Evolutionary conservation across 768 basidiomycete species (phyloP), one percentile per base, ranked within the genome.

Genomic region (Lactarius evosmus): DNA sequence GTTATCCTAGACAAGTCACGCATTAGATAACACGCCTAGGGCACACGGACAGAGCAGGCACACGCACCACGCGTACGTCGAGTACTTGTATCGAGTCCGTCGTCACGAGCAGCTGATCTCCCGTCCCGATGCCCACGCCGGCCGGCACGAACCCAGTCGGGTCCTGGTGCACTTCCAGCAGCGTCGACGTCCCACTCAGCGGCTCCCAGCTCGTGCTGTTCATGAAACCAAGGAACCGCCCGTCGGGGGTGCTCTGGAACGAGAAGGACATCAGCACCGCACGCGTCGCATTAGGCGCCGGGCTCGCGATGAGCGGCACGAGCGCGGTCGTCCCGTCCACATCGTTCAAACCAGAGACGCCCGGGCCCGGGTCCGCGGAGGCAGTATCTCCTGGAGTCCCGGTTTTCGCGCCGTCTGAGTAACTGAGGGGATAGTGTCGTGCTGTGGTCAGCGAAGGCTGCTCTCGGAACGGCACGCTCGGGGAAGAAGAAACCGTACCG

Each of bases 151-250:
- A 60, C 49, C 53, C 33, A 6, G 49, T 59, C n/a, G 56, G 49
- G 22, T 51, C 25, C 38, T 58, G n/a, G 3, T 54, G 58, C 51
- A 68, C 65, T 4, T 50, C 58, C n/a, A 63, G 9, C n/a, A 66
- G 57, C 22, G 61, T 68, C 14, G 58, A 56, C 27, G 27, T 36
- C 12, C 67, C 61, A 8, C 5, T 50, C 58, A 66, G 49, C 16
- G 67, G 67, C 11, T 59, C 36, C 54, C 54, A 68, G 36, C 65
- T 66, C 65, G 65, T 60, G 17, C 3, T 16, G n/a, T 67, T 67
- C 27, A 65, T 65, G 30, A 65, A 67, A 7, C 51, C 66, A 5
- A 67, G 63, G 59, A 65, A 61, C n/a, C 6, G 63, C 7, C 52
- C 33, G 7, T 65, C 60, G 2, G 38, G 2, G 12, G 66, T 65